phyloP scores from a whole-genome alignment of 768 basidiomycete genomes.

The Hypholoma sublateritium region DNA sequence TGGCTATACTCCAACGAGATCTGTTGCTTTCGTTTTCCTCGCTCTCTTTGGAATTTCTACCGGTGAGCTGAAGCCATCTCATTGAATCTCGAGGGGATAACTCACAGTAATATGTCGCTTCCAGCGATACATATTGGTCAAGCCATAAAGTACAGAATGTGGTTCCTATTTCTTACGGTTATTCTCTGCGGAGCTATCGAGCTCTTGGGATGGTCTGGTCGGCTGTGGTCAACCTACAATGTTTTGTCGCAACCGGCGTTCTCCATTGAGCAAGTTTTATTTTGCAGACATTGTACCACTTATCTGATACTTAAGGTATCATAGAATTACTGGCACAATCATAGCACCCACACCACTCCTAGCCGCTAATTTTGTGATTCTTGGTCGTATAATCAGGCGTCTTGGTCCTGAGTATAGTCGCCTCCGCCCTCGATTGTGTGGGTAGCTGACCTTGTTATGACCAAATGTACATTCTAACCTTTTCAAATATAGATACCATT shows the following conservation, averaged over 20 bases:
- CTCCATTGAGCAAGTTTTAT: conserved; percentile 16
- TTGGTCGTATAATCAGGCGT: conserved; percentile 44
- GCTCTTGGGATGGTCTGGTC: conserved; percentile 20
- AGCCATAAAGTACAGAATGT: conserved; percentile 14
- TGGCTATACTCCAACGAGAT: conserved; percentile 4
- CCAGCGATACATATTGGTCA: conserved; percentile 15
- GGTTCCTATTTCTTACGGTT: conserved; percentile 19
- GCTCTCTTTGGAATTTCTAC: conserved; percentile 3
- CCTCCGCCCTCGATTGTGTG: conserved; percentile 29
- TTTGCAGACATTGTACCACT: not conserved
- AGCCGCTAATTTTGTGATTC: conserved; percentile 62
- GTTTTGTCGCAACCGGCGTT: conserved; percentile 12
- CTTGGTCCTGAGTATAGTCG: conserved; percentile 48
- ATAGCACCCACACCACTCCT: conserved; percentile 45
- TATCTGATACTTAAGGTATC: not conserved
- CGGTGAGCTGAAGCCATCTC: not conserved
- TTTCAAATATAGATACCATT: conserved; percentile 34
- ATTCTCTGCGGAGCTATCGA: conserved; percentile 19
- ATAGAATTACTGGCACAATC: conserved; percentile 50
- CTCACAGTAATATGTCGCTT: not conserved
- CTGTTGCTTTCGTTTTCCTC: conserved; percentile 4
- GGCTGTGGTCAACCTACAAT: conserved; percentile 18
- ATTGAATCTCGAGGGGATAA: not conserved
- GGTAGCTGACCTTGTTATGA: not conserved
- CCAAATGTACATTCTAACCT: not conserved